A percentile compares a stretch with the other conserved stretches of the same genome.
Conservation (phyloP, 148 eudicot genomes). For the Nepenthes gracilis region DNA sequence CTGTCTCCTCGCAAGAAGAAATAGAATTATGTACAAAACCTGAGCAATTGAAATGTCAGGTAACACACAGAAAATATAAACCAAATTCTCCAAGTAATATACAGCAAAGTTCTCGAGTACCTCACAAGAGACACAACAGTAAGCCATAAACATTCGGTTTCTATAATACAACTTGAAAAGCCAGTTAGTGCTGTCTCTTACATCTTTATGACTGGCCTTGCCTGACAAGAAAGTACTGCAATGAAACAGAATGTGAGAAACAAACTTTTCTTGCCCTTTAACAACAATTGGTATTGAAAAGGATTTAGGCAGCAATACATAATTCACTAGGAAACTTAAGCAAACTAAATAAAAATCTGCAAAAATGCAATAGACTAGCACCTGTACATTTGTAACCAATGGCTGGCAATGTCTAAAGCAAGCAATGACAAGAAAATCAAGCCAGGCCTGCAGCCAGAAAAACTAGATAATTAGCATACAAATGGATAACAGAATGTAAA, state of each 20-base stretch:
- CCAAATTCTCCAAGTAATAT: conserved; percentile 2
- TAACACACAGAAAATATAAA: not conserved
- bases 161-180: conserved; percentile 79
- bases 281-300: not conserved
- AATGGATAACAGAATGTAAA: not conserved
- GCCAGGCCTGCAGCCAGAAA: conserved; percentile 57
- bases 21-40: conserved; percentile 81
- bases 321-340: not conserved
- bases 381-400: conserved; percentile 99
- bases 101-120: conserved; percentile 15
- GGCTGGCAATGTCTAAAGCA: conserved; percentile 92
- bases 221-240: conserved; percentile 91
- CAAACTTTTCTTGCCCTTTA: not conserved
- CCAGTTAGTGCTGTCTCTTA: conserved; percentile 86
- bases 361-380: conserved; percentile 4
- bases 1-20: conserved; percentile 63
- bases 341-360: not conserved
- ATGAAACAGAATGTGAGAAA: conserved; percentile 8
- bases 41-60: conserved; percentile 16
- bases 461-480: conserved; percentile 9
- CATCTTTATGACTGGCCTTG: conserved; percentile 90
- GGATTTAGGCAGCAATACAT: too few relatives aligned
- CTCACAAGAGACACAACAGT: conserved; percentile 96
- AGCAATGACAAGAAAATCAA: conserved; percentile 74
- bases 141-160: conserved; percentile 84